Base-by-base conservation (phyloP, 495 filamentous ascomycete species). In the Penicillium nucicola region DNA sequence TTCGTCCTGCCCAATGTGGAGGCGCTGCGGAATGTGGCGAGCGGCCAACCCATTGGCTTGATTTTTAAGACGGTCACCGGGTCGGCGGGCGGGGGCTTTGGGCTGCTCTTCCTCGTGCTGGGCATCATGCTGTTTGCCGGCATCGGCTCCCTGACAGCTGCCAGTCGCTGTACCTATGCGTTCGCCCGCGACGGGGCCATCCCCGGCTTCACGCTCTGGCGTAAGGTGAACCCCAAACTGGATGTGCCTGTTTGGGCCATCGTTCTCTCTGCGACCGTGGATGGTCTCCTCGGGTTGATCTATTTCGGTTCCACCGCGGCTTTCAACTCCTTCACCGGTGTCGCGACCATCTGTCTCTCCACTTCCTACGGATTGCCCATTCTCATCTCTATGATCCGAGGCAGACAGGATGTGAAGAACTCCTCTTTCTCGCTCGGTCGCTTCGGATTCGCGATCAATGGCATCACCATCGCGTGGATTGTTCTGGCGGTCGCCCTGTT, bases 61-160 rank as follows among this genome's bases (percentile, higher is more conserved):
- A 28, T 69, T 0, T 69, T 71, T 55, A 70, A 69, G 53, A 64
- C 54, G 7, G 56, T 60, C 13, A 69, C 60, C 3, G 72, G 66
- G 17, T 67, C 67, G 14, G 65, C 74, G 2, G 61, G 58, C 13
- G 87, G 88, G 17, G 87, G 85, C 2, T 86, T 92, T 36, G 88
- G 79, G 4, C 73, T 92, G 2, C 77, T 89, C 9, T 84, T 88
- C 61, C 70, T 91, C 5, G 80, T 90, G 49, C 76, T 91, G 19
- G 81, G 86, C 5, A 85, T 91, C 61, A 76, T 90, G 58, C 60
- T 91, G 12, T 89, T 91, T 52, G 86, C 85, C 1, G 79, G 79
- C 1, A 86, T 80, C 11, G 82, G 79, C 2, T 81, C 89, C 49
- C 80, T 89, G 75, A 88, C 87, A 2, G 88, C 88, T 2, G 82